Evolutionary conservation across 129 eudicot species (phyloP).

Genomic region (Helichrysum umbraculigerum): DNA sequence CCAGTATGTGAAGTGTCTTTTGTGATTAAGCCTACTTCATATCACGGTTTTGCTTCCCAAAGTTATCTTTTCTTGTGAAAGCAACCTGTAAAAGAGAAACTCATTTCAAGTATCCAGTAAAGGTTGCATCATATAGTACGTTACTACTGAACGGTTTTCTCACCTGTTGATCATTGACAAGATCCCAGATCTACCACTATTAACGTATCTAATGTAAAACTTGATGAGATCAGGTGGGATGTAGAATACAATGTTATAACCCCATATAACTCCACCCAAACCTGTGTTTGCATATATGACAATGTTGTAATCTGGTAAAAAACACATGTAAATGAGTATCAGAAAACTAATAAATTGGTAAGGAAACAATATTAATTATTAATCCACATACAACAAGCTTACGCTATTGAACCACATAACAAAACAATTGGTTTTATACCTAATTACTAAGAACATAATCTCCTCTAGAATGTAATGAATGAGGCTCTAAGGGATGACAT

Average conservation of each 20-base stretch:
- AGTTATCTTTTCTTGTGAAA: too few relatives aligned
- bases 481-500: too few relatives aligned
- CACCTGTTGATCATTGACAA: conserved; percentile 68
- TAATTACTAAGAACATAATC: too few relatives aligned
- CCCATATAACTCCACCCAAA: conserved; percentile 83
- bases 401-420: too few relatives aligned
- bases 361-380: too few relatives aligned
- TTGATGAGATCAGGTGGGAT: conserved; percentile 67
- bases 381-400: too few relatives aligned
- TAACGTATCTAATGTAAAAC: conserved; percentile 57
- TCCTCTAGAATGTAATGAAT: too few relatives aligned
- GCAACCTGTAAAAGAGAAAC: conserved; percentile 51
- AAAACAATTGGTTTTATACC: too few relatives aligned
- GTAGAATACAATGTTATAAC: conserved; percentile 58
- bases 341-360: neutral
- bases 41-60: too few relatives aligned
- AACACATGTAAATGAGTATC: neutral
- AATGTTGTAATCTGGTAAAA: conserved; percentile 64
- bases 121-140: neutral
- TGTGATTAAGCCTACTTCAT: too few relatives aligned
- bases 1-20: too few relatives aligned
- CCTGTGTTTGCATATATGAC: conserved; percentile 81
- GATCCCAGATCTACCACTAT: conserved; percentile 85
- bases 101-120: neutral
- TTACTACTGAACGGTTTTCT: neutral